Conservation (phyloP, 495 filamentous ascomycete species). For the Astrothelium subdiscretum region DNA sequence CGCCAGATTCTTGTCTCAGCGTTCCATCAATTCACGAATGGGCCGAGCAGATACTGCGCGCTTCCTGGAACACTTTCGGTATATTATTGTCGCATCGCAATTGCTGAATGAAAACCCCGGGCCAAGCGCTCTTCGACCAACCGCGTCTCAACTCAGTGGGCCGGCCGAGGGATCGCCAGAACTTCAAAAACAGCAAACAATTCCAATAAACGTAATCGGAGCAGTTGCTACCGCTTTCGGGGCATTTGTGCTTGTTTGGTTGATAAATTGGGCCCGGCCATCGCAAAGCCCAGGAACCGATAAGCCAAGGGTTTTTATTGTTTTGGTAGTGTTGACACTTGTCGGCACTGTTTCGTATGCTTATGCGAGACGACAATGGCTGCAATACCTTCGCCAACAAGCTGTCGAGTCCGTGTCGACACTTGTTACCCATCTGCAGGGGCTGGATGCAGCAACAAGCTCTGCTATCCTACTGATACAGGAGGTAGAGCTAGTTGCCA, state of each 20-base stretch:
- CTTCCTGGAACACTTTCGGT: slow-evolving; percentile 92
- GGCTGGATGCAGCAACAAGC: slow-evolving; percentile 69
- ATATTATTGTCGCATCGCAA: slow-evolving; percentile 90
- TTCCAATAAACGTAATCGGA: slow-evolving; percentile 30
- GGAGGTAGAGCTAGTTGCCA: slow-evolving; percentile 89
- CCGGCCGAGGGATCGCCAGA: slow-evolving; percentile 17
- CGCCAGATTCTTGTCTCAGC: slow-evolving; percentile 24
- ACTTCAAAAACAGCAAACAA: neutral
- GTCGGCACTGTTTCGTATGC: slow-evolving; percentile 51
- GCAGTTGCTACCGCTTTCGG: slow-evolving; percentile 39
- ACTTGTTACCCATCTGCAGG: slow-evolving; percentile 66
- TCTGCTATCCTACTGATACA: slow-evolving; percentile 80
- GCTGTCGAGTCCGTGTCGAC: slow-evolving; percentile 59
- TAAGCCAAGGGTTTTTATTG: slow-evolving; percentile 45
- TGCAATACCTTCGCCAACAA: slow-evolving; percentile 70
- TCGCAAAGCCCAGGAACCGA: slow-evolving; percentile 35
- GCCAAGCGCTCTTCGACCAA: slow-evolving; percentile 31
- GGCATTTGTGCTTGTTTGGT: slow-evolving; percentile 61
- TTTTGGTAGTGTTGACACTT: slow-evolving; percentile 44
- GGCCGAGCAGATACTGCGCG: slow-evolving; percentile 70
- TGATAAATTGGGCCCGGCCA: slow-evolving; percentile 55
- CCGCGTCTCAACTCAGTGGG: slow-evolving; percentile 9
- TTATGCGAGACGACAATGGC: slow-evolving; percentile 70
- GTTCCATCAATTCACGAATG: slow-evolving; percentile 61
- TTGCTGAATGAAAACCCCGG: slow-evolving; percentile 62